Evolutionary conservation across 106 monocot genomes (phyloP).

Genomic region (Acanthochlamys bracteata): DNA sequence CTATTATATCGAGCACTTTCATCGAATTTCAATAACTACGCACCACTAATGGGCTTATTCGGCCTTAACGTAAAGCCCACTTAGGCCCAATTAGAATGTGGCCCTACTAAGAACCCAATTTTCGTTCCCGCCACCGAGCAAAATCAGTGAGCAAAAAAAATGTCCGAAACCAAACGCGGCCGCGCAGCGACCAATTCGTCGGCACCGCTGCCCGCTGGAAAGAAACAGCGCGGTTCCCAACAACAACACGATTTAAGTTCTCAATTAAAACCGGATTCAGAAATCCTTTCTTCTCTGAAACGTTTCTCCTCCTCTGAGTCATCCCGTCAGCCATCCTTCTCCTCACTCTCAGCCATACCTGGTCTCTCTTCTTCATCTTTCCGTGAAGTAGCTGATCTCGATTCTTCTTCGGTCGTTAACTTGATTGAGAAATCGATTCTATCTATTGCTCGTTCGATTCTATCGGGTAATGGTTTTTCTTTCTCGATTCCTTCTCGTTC

Average conservation of each 20-base stretch:
- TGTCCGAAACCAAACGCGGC: conserved; percentile 92
- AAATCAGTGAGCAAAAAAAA: too few relatives aligned
- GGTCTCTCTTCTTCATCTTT: conserved; percentile 31
- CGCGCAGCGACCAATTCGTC: conserved; percentile 10
- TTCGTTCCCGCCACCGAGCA: too few relatives aligned
- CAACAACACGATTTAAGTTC: conserved; percentile 42
- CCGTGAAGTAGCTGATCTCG: conserved; percentile 55
- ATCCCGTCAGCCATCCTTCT: conserved; percentile 11
- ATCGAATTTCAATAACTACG: too few relatives aligned
- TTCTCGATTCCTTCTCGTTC: conserved; percentile 76
- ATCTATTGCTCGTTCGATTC: conserved; percentile 46
- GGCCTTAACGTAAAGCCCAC: too few relatives aligned
- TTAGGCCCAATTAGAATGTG: too few relatives aligned
- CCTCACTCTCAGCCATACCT: conserved; percentile 15
- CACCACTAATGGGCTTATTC: too few relatives aligned
- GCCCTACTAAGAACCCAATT: too few relatives aligned
- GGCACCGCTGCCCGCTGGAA: background rate
- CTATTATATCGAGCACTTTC: too few relatives aligned
- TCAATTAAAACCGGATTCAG: conserved; percentile 58
- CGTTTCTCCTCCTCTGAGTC: conserved; percentile 22
- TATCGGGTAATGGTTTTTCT: conserved; percentile 67
- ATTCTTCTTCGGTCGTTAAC: conserved; percentile 29
- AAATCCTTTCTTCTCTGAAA: conserved; percentile 57
- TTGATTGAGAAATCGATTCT: conserved; percentile 53
- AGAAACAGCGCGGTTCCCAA: background rate